Conservation (phyloP, 164 flowering plant genomes). For the Magnolia officinalis region DNA sequence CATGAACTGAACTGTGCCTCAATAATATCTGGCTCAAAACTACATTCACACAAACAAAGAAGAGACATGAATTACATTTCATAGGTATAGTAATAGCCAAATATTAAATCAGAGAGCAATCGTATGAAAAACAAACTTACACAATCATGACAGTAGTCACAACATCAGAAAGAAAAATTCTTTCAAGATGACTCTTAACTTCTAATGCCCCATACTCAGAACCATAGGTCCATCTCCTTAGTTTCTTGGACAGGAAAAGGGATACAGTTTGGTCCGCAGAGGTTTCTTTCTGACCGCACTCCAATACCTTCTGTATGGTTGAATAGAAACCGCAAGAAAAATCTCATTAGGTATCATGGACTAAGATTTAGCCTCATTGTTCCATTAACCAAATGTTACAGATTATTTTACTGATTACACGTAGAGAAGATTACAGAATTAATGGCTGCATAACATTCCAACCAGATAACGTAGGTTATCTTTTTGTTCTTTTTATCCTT, state of each 20-base stretch:
- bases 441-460: background rate
- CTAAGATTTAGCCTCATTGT: background rate
- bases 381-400: background rate
- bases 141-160: constrained; percentile 51
- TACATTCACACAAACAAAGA: constrained; percentile 23
- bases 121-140: constrained; percentile 34
- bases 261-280: constrained; percentile 45
- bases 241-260: constrained; percentile 61
- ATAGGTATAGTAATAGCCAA: background rate
- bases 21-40: constrained; percentile 33
- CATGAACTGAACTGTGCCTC: constrained; percentile 46
- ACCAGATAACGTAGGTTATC: background rate
- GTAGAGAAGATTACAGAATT: background rate
- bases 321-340: constrained; percentile 8
- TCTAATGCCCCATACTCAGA: constrained; percentile 75
- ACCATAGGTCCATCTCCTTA: constrained; percentile 55
- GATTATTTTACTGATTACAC: background rate
- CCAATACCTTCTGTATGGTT: constrained; percentile 58
- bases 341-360: background rate
- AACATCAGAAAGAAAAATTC: constrained; percentile 54
- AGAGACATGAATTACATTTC: background rate
- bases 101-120: background rate
- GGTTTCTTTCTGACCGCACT: constrained; percentile 51
- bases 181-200: constrained; percentile 71
- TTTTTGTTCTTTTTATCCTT: too few relatives aligned